phyloP scores from a whole-genome alignment of 306 rosid species.

The Trichosanthes cucumerina region DNA sequence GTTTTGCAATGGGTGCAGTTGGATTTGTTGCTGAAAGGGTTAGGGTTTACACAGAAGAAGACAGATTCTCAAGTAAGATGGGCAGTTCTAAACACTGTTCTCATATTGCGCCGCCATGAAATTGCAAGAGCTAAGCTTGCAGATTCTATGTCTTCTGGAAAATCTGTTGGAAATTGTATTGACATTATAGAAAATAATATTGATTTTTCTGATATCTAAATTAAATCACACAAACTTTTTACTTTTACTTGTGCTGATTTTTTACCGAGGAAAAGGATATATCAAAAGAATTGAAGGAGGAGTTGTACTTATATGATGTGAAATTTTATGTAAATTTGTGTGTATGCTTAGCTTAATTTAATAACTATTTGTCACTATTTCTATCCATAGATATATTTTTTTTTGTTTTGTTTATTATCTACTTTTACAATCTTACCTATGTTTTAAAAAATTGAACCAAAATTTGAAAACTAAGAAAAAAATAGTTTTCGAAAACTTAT shows the following conservation, averaged over 20 bases:
- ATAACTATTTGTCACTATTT: no score
- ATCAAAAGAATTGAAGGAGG: neutral
- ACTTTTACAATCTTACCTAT: no score
- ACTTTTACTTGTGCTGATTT: neutral
- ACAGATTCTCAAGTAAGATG: constrained; percentile 87
- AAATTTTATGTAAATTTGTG: no score
- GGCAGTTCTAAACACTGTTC: constrained; percentile 65
- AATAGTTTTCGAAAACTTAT: no score
- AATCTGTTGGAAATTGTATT: constrained; percentile 72
- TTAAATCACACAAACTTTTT: neutral
- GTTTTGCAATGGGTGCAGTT: constrained; percentile 25
- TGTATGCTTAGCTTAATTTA: no score
- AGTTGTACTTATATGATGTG: no score
- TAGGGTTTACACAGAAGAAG: constrained; percentile 91
- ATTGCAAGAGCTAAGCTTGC: constrained; percentile 62
- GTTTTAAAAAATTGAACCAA: no score
- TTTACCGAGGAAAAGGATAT: no score
- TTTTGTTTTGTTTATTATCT: no score
- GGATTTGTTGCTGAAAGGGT: constrained; percentile 50
- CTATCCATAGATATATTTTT: no score
- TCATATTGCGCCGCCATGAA: constrained; percentile 74
- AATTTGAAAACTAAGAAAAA: no score
- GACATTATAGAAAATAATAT: constrained; percentile 53
- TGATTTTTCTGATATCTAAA: constrained; percentile 36
- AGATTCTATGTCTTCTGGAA: constrained; percentile 59